A percentile compares a stretch with the other conserved stretches of the same genome.
phyloP scores from a whole-genome alignment of 345 rosid species.

The Boechera divaricarpa region DNA sequence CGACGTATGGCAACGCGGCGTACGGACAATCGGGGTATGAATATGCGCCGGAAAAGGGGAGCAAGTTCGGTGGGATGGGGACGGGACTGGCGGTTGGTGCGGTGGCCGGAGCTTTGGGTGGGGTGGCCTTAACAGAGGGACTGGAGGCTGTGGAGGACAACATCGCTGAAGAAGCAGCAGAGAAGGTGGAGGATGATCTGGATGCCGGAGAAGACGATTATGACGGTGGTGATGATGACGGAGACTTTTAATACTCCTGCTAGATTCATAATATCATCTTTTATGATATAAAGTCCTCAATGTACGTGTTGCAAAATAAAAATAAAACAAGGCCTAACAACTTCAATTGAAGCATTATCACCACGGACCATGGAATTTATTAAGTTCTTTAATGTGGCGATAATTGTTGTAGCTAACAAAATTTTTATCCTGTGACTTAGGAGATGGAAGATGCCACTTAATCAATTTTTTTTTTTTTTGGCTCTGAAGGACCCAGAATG shows the following conservation, averaged over 20 bases:
- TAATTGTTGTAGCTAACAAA: too few species aligned
- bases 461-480: too few species aligned
- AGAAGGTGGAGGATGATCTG: constrained; percentile 67
- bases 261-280: neutral
- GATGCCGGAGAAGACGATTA: constrained; percentile 37
- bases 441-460: too few species aligned
- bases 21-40: constrained; percentile 44
- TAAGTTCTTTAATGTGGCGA: too few species aligned
- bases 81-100: constrained; percentile 89
- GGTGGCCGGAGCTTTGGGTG: constrained; percentile 76
- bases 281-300: neutral
- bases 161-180: constrained; percentile 63
- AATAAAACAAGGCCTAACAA: neutral
- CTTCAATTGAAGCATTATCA: neutral
- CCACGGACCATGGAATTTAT: too few species aligned
- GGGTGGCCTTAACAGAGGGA: constrained; percentile 77
- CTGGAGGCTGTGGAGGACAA: constrained; percentile 70
- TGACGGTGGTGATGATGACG: constrained; percentile 26
- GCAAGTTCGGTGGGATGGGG: constrained; percentile 84
- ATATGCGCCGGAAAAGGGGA: constrained; percentile 51
- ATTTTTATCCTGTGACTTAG: too few species aligned
- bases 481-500: too few species aligned
- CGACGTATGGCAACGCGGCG: neutral
- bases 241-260: constrained; percentile 10
- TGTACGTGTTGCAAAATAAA: neutral